Evolutionary conservation across 2,329 filamentous ascomycete species (phyloP).

Genomic region (Stagonosporopsis chrysanthemi): DNA sequence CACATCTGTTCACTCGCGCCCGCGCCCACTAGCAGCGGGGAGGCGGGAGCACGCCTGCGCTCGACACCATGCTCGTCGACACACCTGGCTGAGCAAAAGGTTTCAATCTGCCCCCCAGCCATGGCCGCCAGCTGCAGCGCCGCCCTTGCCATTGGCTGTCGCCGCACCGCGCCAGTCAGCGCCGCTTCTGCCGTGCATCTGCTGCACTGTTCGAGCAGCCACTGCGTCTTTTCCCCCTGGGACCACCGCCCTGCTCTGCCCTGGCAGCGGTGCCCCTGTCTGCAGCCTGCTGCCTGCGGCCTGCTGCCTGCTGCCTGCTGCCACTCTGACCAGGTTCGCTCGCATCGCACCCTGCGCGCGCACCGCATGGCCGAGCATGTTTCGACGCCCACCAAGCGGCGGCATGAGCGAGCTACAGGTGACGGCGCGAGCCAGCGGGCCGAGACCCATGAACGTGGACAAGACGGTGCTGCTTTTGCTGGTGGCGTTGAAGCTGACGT

Average conservation of each 20-base stretch:
- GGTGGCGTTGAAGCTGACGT: neutral
- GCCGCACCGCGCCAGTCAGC: slow-evolving; percentile 4
- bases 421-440: slow-evolving; percentile 26
- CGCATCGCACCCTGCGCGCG: neutral
- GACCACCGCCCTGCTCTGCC: slow-evolving; percentile 6
- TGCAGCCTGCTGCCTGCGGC: neutral
- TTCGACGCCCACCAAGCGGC: slow-evolving; percentile 11
- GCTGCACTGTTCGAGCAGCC: neutral
- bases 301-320: neutral
- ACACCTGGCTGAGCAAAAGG: slow-evolving; percentile 5
- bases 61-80: neutral
- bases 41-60: slow-evolving; percentile 3
- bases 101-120: slow-evolving; percentile 2
- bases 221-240: neutral
- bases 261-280: neutral
- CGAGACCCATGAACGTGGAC: slow-evolving; percentile 14
- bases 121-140: slow-evolving; percentile 5
- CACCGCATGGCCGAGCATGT: slow-evolving; percentile 13
- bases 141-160: slow-evolving; percentile 8
- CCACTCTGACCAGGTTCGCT: slow-evolving; percentile 17
- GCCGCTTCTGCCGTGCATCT: slow-evolving; percentile 3
- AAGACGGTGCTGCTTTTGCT: slow-evolving; percentile 14
- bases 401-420: slow-evolving; percentile 23
- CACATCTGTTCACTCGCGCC: slow-evolving; percentile 4
- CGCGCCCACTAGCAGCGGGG: slow-evolving; percentile 15